Conservation (phyloP, 768 basidiomycete genomes). For the Rhizopogon vesiculosus region DNA sequence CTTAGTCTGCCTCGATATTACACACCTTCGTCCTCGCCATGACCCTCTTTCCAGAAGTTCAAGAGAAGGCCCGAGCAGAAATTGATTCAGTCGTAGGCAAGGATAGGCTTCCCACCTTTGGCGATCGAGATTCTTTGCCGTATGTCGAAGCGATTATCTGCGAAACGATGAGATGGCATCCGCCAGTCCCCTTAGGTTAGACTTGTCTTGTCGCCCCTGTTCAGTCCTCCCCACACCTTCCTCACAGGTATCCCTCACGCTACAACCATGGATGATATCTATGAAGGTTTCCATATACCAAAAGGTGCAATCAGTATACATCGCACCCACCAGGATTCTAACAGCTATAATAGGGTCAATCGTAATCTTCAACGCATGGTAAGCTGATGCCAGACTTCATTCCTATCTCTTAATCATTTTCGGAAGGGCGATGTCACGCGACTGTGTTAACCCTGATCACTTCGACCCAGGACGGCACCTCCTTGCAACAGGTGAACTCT, state of each 20-base stretch:
- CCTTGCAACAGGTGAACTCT: background rate
- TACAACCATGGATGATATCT: background rate
- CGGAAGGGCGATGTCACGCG: background rate
- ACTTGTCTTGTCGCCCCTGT: background rate
- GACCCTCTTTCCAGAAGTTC: conserved; percentile 6
- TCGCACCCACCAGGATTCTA: background rate
- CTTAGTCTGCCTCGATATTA: conserved; percentile 1
- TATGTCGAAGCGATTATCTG: conserved; percentile 7
- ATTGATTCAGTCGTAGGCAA: conserved; percentile 2
- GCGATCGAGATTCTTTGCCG: background rate
- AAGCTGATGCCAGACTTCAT: background rate
- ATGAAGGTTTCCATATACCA: background rate
- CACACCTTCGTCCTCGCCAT: background rate
- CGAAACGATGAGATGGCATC: conserved; percentile 6
- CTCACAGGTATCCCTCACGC: background rate
- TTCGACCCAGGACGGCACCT: conserved; percentile 1
- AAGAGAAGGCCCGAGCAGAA: conserved; percentile 2
- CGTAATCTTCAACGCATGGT: background rate
- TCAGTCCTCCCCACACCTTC: too few species aligned
- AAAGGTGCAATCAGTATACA: background rate
- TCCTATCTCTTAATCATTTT: background rate
- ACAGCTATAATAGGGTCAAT: background rate
- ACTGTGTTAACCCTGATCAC: background rate
- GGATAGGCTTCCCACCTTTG: background rate
- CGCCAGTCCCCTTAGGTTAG: conserved; percentile 1